phyloP scores from a whole-genome alignment of 2,329 filamentous ascomycete genomes.

The Rhinocladiella mackenziei region DNA sequence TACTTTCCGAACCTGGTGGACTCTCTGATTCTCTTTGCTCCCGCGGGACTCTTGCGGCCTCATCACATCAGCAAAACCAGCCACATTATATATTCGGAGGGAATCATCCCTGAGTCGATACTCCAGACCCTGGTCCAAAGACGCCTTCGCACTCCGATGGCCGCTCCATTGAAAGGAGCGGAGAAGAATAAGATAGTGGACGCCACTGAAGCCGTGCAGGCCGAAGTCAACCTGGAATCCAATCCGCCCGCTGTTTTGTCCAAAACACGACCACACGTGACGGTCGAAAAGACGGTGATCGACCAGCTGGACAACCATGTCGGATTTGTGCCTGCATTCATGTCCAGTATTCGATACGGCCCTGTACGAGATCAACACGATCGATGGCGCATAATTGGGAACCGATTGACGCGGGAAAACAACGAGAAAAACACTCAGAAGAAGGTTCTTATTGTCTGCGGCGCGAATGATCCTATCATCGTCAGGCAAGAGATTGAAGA shows the following conservation, averaged over 20 bases:
- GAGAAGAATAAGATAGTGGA: constrained; percentile 37
- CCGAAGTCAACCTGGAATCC: constrained; percentile 38
- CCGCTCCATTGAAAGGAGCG: constrained; percentile 31
- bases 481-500: constrained; percentile 59
- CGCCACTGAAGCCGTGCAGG: constrained; percentile 40
- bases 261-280: constrained; percentile 49
- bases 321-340: constrained; percentile 67
- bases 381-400: constrained; percentile 58
- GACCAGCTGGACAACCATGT: constrained; percentile 66
- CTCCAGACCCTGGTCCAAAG: constrained; percentile 50
- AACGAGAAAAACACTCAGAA: constrained; percentile 35
- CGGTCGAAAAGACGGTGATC: constrained; percentile 58
- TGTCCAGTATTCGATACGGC: constrained; percentile 65
- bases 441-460: constrained; percentile 61
- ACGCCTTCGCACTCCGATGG: constrained; percentile 46
- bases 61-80: constrained; percentile 59
- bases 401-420: constrained; percentile 46
- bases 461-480: constrained; percentile 63
- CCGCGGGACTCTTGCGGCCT: constrained; percentile 68
- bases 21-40: constrained; percentile 71
- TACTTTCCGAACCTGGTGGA: constrained; percentile 66
- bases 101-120: constrained; percentile 57
- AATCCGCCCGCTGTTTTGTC: constrained; percentile 50
- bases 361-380: constrained; percentile 63
- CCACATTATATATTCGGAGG: constrained; percentile 59